Conservation (phyloP, 768 basidiomycete genomes). For the Tulasnella sp. region DNA sequence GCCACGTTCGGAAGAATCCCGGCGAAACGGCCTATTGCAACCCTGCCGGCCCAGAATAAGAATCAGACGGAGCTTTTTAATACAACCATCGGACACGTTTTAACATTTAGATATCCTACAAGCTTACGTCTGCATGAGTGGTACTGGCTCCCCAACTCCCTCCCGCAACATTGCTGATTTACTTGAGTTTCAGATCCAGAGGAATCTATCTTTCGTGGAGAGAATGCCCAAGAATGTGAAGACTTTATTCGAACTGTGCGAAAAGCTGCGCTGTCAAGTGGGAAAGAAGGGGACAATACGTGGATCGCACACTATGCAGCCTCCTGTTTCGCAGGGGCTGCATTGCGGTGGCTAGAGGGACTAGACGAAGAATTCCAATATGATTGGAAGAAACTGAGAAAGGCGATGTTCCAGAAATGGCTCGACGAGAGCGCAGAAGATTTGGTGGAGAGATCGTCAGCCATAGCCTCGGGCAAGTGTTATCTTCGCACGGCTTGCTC, state of each 20-base stretch:
- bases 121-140: no score
- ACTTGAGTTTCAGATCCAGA: no score
- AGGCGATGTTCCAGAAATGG: constrained; percentile 4
- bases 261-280: neutral
- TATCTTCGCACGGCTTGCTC: neutral
- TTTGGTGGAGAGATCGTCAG: neutral
- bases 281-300: neutral
- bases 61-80: no score
- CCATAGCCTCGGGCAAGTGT: neutral
- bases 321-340: neutral
- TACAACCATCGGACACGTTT: no score
- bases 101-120: no score
- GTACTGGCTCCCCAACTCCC: no score
- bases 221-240: neutral
- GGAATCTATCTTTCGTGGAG: neutral
- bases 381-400: neutral
- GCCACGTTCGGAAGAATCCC: no score
- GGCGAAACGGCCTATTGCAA: no score
- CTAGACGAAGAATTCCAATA: neutral
- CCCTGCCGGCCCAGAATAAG: no score
- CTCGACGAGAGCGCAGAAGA: neutral
- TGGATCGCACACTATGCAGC: neutral
- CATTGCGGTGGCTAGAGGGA: neutral
- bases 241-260: neutral
- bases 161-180: no score